Conservation (phyloP, 352 stramenopile genomes). For the Aphanomyces astaci region DNA sequence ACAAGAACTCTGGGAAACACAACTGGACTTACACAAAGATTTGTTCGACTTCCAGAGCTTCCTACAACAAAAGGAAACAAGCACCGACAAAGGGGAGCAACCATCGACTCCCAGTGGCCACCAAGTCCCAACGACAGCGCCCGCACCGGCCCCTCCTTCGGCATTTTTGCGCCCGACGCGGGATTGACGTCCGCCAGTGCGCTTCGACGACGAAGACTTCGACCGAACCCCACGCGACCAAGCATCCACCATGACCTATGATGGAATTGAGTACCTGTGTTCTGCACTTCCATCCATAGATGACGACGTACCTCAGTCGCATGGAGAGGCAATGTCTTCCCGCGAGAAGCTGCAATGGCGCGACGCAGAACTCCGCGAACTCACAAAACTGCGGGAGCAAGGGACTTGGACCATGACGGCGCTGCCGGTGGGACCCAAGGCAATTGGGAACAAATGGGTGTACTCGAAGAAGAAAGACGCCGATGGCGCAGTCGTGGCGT, state of each 20-base stretch:
- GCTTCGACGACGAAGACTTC: neutral
- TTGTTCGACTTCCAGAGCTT: too few relatives aligned
- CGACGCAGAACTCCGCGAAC: conserved; percentile 15
- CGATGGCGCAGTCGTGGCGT: conserved; percentile 24
- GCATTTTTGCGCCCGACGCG: neutral
- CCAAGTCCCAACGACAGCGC: neutral
- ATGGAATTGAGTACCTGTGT: conserved; percentile 11
- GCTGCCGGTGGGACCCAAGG: conserved; percentile 17
- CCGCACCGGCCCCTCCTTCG: neutral
- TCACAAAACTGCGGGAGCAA: conserved; percentile 7
- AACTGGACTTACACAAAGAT: neutral
- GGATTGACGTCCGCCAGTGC: neutral
- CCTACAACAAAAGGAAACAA: too few relatives aligned
- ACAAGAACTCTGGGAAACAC: neutral
- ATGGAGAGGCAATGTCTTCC: conserved; percentile 18
- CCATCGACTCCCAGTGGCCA: neutral
- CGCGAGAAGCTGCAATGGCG: conserved; percentile 11
- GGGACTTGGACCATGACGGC: conserved; percentile 8
- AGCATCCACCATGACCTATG: conserved; percentile 10
- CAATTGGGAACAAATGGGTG: conserved; percentile 23
- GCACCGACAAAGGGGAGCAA: neutral
- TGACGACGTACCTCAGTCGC: conserved; percentile 13
- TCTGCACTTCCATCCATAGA: conserved; percentile 16
- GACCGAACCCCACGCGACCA: neutral
- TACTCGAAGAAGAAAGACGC: conserved; percentile 24